These are phyloP conservation scores for Myxozyma udenii DNA, from an alignment of 805 yeast species.

Conservation along the genomic window DNA sequence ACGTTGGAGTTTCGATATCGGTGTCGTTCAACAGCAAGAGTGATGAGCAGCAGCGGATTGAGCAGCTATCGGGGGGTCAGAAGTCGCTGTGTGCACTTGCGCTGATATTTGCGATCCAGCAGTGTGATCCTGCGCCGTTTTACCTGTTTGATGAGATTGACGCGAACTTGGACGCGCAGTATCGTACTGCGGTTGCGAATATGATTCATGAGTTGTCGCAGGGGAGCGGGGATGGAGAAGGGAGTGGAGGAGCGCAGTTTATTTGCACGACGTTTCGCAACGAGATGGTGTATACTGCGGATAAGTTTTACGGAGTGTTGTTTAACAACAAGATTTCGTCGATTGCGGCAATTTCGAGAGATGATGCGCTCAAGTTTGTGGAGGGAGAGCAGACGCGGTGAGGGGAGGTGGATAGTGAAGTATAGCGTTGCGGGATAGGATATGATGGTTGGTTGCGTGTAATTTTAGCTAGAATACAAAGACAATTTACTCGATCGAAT, in stretches of 20 bases:
- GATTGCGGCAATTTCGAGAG: slow-evolving; percentile 63
- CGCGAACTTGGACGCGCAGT: slow-evolving; percentile 90
- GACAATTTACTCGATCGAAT: no score
- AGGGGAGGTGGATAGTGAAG: no score
- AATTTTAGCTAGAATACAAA: neutral
- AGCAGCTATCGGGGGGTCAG: slow-evolving; percentile 95
- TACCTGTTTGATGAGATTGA: slow-evolving; percentile 95
- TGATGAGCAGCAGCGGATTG: slow-evolving; percentile 82
- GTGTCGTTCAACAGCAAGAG: slow-evolving; percentile 85
- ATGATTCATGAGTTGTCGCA: slow-evolving; percentile 63
- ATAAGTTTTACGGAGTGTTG: slow-evolving; percentile 82
- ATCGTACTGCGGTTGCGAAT: slow-evolving; percentile 80
- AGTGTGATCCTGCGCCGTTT: slow-evolving; percentile 95
- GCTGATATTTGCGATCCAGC: slow-evolving; percentile 86
- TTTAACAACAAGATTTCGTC: slow-evolving; percentile 78
- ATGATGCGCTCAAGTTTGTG: slow-evolving; percentile 78
- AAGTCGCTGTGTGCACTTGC: slow-evolving; percentile 96
- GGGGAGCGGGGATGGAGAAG: neutral
- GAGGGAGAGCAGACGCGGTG: slow-evolving; percentile 41
- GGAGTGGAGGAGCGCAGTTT: slow-evolving; percentile 62
- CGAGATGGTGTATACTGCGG: slow-evolving; percentile 84
- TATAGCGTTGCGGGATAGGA: no score
- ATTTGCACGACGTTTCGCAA: slow-evolving; percentile 95
- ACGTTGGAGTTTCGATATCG: slow-evolving; percentile 76
- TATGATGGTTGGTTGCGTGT: no score